These are phyloP conservation scores for Luzula sylvatica DNA, from an alignment of 176 grass and related monocot genomes.

Conservation along the genomic window DNA sequence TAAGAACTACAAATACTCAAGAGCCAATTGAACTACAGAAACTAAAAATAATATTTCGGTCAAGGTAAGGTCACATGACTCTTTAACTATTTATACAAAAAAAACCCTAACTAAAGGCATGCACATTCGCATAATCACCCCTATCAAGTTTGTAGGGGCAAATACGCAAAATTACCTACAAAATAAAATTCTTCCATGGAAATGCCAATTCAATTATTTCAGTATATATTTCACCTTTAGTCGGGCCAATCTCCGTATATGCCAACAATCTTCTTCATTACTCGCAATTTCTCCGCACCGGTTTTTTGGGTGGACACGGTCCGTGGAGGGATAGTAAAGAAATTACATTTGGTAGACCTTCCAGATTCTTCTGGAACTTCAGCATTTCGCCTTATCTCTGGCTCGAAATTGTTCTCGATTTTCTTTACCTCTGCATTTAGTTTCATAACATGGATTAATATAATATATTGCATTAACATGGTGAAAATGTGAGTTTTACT, in stretches of 20 bases:
- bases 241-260: conserved; percentile 19
- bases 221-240: neutral
- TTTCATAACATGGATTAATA: too few relatives aligned
- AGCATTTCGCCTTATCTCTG: neutral
- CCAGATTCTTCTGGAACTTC: neutral
- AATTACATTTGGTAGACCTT: conserved; percentile 10
- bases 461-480: too few relatives aligned
- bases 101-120: too few relatives aligned
- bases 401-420: neutral
- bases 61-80: too few relatives aligned
- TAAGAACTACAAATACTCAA: too few relatives aligned
- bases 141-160: too few relatives aligned
- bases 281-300: conserved; percentile 9
- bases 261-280: conserved; percentile 9
- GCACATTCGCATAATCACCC: too few relatives aligned
- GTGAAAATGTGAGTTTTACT: neutral
- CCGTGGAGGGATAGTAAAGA: neutral
- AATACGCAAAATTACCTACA: conserved; percentile 3
- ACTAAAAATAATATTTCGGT: too few relatives aligned
- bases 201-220: neutral
- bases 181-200: too few relatives aligned
- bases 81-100: too few relatives aligned
- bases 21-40: too few relatives aligned
- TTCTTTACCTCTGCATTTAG: conserved; percentile 2
- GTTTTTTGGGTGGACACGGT: neutral